A percentile compares a stretch with the other conserved stretches of the same genome.
Conservation (phyloP, 305 asterid genomes). For the Fraxinus baroniana region DNA sequence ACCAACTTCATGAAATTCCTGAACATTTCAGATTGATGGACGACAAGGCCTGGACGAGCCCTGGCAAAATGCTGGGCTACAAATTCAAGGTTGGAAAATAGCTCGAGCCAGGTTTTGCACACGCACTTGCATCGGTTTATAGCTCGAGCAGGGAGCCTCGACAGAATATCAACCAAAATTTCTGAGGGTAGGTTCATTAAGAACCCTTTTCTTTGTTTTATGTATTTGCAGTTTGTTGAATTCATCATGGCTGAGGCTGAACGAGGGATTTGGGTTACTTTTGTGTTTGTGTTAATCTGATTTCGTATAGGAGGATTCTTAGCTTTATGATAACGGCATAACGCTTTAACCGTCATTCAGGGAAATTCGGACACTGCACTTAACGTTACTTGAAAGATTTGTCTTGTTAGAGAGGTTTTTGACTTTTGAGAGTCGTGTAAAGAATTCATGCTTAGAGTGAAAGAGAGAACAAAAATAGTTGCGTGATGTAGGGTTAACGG, state of each 20-base stretch:
- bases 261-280: neutral
- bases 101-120: conserved; percentile 42
- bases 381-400: neutral
- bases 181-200: conserved; percentile 36
- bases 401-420: neutral
- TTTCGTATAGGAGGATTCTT: neutral
- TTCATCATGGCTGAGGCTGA: neutral
- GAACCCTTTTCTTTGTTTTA: neutral
- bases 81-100: conserved; percentile 31
- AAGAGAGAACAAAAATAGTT: neutral
- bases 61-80: conserved; percentile 27
- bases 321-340: neutral
- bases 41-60: conserved; percentile 35
- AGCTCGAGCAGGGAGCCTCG: conserved; percentile 42
- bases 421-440: neutral
- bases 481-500: neutral
- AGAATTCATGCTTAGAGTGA: neutral
- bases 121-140: conserved; percentile 40
- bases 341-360: neutral
- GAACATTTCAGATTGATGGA: conserved; percentile 35
- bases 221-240: neutral
- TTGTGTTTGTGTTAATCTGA: neutral
- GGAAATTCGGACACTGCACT: neutral
- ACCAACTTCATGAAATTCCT: conserved; percentile 27
- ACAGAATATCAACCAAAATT: conserved; percentile 23